Evolutionary conservation across 108 stramenopile species (phyloP).

Genomic region (Mayamaea pseudoterrestris): DNA sequence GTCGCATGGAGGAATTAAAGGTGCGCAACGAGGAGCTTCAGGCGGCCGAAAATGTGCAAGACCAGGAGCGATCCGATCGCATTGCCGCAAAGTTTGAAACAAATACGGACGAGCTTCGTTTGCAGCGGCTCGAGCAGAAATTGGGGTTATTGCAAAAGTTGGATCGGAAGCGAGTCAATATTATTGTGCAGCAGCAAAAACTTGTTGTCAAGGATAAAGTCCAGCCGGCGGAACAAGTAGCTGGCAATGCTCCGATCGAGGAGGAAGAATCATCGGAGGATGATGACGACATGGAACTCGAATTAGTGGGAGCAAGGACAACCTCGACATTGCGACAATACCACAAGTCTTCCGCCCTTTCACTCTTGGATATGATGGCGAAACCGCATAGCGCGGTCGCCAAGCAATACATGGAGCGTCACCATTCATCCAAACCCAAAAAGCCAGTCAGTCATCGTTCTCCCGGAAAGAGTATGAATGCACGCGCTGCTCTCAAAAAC

Average conservation of each 20-base stretch:
- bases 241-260: neutral
- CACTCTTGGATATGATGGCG: neutral
- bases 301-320: slow-evolving; percentile 2
- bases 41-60: slow-evolving; percentile 41
- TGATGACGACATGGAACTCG: slow-evolving; percentile 14
- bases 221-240: neutral
- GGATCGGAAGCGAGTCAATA: slow-evolving; percentile 37
- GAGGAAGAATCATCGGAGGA: slow-evolving; percentile 15
- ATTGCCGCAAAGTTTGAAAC: slow-evolving; percentile 74
- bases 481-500: slow-evolving; percentile 33
- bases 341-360: neutral
- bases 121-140: slow-evolving; percentile 59
- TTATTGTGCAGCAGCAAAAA: slow-evolving; percentile 16
- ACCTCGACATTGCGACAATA: too few relatives aligned
- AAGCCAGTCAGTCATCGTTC: neutral
- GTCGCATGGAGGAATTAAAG: slow-evolving; percentile 55
- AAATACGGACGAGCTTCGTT: slow-evolving; percentile 49
- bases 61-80: slow-evolving; percentile 52
- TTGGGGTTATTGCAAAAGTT: slow-evolving; percentile 47
- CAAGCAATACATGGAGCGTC: too few relatives aligned
- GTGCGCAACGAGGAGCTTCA: slow-evolving; percentile 72
- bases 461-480: neutral
- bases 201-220: slow-evolving; percentile 2
- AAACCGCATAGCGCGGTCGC: too few relatives aligned
- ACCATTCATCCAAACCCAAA: too few relatives aligned